These are phyloP conservation scores for Marchantia polymorpha DNA, from an alignment of 225 moss, liverwort and hornwort species.

Conservation along the genomic window DNA sequence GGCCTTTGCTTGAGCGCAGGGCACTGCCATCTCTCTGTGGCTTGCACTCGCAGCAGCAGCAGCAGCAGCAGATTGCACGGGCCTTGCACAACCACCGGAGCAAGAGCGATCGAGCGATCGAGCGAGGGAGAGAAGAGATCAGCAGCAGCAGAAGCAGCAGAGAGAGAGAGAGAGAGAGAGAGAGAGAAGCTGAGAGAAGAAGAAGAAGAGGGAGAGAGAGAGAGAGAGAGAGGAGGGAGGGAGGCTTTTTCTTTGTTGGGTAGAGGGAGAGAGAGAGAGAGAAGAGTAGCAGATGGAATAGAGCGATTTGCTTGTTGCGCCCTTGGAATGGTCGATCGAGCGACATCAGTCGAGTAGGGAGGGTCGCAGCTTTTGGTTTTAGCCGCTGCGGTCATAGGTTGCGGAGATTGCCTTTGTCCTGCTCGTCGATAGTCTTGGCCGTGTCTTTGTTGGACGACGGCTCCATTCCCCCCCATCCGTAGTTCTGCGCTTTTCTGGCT, in stretches of 20 bases:
- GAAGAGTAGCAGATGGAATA: neutral
- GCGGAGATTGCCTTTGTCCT: neutral
- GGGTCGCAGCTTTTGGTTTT: conserved; percentile 2
- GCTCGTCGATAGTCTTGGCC: neutral
- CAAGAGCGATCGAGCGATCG: neutral
- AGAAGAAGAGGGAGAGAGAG: neutral
- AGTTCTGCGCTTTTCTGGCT: neutral
- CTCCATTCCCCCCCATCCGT: neutral
- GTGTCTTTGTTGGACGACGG: neutral
- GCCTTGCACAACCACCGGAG: neutral
- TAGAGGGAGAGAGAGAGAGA: neutral
- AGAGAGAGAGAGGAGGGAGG: neutral
- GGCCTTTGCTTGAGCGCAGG: neutral
- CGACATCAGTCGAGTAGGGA: neutral
- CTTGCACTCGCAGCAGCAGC: neutral
- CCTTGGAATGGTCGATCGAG: neutral
- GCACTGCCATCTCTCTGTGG: neutral
- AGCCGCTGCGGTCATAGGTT: neutral
- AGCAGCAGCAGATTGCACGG: neutral
- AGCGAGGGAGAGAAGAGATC: too few species aligned
- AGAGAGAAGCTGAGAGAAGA: neutral
- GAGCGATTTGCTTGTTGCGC: too few species aligned
- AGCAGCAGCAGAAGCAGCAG: neutral
- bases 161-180: neutral
- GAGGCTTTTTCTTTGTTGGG: neutral